Conservation (phyloP, 805 yeast species). For the Kluyveromyces starmeri region DNA sequence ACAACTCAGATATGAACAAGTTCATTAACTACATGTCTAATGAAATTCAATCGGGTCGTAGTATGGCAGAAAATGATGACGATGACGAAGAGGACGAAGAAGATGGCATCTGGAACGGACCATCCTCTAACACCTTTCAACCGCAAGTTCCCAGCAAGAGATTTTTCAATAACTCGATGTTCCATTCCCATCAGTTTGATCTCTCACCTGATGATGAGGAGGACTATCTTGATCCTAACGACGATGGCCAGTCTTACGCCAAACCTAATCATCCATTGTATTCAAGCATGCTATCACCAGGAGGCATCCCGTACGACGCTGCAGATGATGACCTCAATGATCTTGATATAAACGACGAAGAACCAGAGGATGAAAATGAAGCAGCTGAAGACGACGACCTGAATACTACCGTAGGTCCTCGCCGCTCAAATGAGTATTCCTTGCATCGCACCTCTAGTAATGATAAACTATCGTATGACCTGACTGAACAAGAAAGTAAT, state of each 20-base stretch:
- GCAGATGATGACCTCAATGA: conserved; percentile 13
- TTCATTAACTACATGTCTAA: conserved; percentile 25
- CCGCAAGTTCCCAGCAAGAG: conserved; percentile 3
- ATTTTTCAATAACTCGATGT: conserved; percentile 23
- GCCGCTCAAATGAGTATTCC: conserved; percentile 14
- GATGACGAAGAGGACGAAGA: conserved; percentile 18
- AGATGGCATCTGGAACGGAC: conserved; percentile 9
- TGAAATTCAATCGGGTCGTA: conserved; percentile 15
- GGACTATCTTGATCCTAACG: conserved; percentile 72
- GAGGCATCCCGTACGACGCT: conserved; percentile 6
- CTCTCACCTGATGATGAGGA: conserved; percentile 43
- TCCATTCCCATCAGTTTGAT: conserved; percentile 38
- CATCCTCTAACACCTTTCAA: conserved; percentile 3
- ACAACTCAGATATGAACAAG: conserved; percentile 16
- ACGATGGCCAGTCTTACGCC: conserved; percentile 68
- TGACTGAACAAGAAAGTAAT: conserved; percentile 20
- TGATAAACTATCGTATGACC: conserved; percentile 26
- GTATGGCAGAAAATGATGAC: conserved; percentile 8
- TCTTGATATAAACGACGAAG: conserved; percentile 14
- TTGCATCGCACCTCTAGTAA: conserved; percentile 28
- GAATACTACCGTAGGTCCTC: not conserved
- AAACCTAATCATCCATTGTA: conserved; percentile 54
- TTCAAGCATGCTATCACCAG: conserved; percentile 25
- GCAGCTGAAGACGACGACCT: conserved; percentile 24
- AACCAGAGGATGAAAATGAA: conserved; percentile 14